Base-by-base conservation (phyloP, 768 basidiomycete genomes). In the Atractiella rhizophila region DNA sequence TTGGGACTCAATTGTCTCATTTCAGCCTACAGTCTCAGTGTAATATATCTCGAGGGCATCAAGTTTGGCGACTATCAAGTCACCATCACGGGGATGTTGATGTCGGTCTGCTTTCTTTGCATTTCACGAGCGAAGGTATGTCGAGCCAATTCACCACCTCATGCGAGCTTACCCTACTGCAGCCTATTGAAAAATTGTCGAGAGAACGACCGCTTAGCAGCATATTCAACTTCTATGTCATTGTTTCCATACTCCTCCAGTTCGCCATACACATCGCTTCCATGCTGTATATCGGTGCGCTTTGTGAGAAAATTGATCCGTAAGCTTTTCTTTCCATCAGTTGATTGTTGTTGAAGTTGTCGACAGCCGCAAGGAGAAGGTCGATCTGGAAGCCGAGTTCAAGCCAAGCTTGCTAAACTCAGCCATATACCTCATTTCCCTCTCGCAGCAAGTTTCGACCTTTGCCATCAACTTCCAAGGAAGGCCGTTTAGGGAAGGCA, bases 1-100 rank as follows among this genome's bases (percentile, higher is more conserved):
- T 65, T 98, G 28, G 91, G 88, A 1, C 63, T 98, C 42, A 98
- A 96, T 57, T 96, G 91, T 55, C 65, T 98, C 30, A 98, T 96
- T 60, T 88, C 86, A 3, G 91, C 91, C n/a, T 96, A 88, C 63
- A 86, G 81, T 57, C 65, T 96, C 46, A 85, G 80, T 50, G 91
- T 96, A 24, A 86, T 88, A 58, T 94, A 98, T 55, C 66, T 98
- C 2, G 88, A 96, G 48, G 91, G 91, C 16, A 94, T 98, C 67
- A 96, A 96, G 60, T 94, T 86, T 59, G 91, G 91, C 12, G 91
- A 98, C 57, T 98, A 98, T 57, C 88, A 98, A 56, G 76, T 91
- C 26, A 94, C 88, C 2, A 73, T 98, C 45, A 91, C 80, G 1
- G 91, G 91, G 18, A 76, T 82, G 67, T 64, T 96, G 55, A 91